Evolutionary conservation across 306 rosid genomes (phyloP).

Genomic region (Heteromeles arbutifolia): DNA sequence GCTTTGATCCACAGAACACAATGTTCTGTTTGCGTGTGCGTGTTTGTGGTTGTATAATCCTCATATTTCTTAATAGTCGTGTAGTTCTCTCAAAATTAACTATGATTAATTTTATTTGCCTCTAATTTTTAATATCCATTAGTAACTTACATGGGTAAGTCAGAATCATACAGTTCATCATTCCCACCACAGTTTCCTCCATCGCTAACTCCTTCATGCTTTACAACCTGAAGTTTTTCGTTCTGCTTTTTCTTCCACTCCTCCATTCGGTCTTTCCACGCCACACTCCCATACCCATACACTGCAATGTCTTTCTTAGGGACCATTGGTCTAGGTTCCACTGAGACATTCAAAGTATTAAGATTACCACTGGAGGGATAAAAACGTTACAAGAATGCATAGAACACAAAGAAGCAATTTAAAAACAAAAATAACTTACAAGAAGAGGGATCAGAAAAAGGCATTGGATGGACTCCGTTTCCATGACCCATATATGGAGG

Average conservation of each 20-base stretch:
- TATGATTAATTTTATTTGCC: background rate
- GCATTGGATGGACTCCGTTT: slow-evolving; percentile 64
- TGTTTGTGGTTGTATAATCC: background rate
- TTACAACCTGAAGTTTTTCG: slow-evolving; percentile 88
- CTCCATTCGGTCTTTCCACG: slow-evolving; percentile 96
- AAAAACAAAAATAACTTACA: slow-evolving; percentile 34
- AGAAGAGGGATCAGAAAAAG: slow-evolving; percentile 62
- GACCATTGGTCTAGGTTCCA: slow-evolving; percentile 94
- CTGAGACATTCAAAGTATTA: slow-evolving; percentile 26
- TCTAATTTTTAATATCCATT: background rate
- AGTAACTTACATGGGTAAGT: slow-evolving; percentile 70
- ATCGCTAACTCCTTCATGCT: slow-evolving; percentile 62
- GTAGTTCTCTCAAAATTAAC: background rate
- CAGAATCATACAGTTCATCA: slow-evolving; percentile 64
- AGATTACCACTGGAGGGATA: slow-evolving; percentile 11
- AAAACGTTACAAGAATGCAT: background rate
- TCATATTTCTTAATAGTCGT: background rate
- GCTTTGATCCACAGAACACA: background rate
- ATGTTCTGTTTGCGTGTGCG: background rate
- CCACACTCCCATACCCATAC: slow-evolving; percentile 96
- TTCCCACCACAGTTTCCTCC: slow-evolving; percentile 44
- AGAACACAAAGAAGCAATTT: background rate
- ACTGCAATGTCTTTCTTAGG: slow-evolving; percentile 90
- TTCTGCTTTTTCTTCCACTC: slow-evolving; percentile 89
- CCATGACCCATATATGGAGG: slow-evolving; percentile 71